phyloP scores from a whole-genome alignment of 208 protist genomes.

The Leishmania major region DNA sequence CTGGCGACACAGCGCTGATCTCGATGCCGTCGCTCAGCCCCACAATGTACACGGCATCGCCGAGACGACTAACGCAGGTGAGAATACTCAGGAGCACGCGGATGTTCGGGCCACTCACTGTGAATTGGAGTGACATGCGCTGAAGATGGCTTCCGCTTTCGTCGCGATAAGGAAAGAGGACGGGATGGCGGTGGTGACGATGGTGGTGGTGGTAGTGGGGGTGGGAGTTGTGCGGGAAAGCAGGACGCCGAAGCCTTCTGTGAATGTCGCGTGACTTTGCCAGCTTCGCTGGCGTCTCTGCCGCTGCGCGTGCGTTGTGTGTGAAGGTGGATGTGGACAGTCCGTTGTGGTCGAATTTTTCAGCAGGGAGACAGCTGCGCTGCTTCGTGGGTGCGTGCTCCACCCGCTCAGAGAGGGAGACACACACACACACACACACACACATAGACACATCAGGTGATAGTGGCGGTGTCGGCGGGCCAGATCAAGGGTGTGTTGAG shows the following conservation, averaged over 20 bases:
- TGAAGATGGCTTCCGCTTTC: not conserved
- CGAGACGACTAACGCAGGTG: constrained; percentile 37
- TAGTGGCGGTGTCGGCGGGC: not conserved
- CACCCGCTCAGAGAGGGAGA: not conserved
- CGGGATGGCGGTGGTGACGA: not conserved
- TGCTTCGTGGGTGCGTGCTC: not conserved
- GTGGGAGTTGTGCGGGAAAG: not conserved
- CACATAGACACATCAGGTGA: not conserved
- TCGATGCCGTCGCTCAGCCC: constrained; percentile 40
- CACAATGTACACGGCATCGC: constrained; percentile 45
- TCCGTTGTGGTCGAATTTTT: not conserved
- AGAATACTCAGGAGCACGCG: constrained; percentile 52
- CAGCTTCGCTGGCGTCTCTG: not conserved
- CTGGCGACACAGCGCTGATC: constrained; percentile 39
- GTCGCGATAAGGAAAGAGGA: not conserved
- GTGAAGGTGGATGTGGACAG: too few relatives aligned
- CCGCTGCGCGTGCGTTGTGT: not conserved
- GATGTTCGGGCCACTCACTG: constrained; percentile 38
- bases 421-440: not conserved
- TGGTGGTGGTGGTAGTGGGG: not conserved
- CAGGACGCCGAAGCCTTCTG: not conserved
- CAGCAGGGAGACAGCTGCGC: not conserved
- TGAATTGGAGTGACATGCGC: constrained; percentile 48
- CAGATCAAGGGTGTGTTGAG: not conserved
- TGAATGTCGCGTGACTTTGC: not conserved